phyloP scores from a whole-genome alignment of 129 eudicot species.

The Chrysanthemum seticuspe region DNA sequence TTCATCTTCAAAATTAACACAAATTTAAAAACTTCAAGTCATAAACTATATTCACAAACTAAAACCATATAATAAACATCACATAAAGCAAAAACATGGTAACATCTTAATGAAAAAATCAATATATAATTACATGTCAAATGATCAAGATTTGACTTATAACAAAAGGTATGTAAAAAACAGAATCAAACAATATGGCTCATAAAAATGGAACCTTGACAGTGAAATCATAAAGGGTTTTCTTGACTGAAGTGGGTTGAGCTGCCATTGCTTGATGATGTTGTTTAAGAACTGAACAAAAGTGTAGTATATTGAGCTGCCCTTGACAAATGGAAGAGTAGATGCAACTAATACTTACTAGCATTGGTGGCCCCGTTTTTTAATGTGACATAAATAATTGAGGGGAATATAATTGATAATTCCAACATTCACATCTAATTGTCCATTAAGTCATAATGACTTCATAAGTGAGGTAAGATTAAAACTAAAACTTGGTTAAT shows the following conservation, averaged over 20 bases:
- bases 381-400: too few species aligned
- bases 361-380: too few species aligned
- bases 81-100: not conserved
- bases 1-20: constrained; percentile 6
- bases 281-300: too few species aligned
- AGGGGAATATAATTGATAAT: too few species aligned
- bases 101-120: not conserved
- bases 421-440: too few species aligned
- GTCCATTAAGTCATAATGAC: too few species aligned
- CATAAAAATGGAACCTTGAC: constrained; percentile 38
- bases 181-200: not conserved
- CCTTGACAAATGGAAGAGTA: too few species aligned
- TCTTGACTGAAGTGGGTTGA: constrained; percentile 28
- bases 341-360: too few species aligned
- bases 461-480: too few species aligned
- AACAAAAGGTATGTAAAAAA: not conserved
- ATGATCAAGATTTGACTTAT: not conserved
- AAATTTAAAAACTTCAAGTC: not conserved
- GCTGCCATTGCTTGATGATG: constrained; percentile 24
- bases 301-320: too few species aligned
- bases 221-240: constrained; percentile 36
- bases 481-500: too few species aligned
- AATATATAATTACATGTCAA: not conserved
- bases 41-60: not conserved
- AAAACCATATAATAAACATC: constrained; percentile 2